Evolutionary conservation across 768 basidiomycete species (phyloP).

Genomic region (Macrolepiota albuminosa): DNA sequence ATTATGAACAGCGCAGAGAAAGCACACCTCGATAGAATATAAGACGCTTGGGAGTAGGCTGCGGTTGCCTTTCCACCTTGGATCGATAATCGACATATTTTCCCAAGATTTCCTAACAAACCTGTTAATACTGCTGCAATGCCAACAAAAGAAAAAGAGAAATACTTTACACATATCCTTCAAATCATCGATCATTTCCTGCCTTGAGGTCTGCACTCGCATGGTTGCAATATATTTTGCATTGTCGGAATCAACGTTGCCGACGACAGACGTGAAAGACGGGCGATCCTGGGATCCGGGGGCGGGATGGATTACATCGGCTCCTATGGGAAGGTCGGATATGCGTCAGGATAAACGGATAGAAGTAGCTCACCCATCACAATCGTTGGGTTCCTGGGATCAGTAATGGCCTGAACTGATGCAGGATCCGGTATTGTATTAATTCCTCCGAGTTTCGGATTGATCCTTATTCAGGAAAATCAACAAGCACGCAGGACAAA

Average conservation of each 20-base stretch:
- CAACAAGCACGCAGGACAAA: neutral
- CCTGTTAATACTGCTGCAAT: neutral
- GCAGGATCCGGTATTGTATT: constrained; percentile 66
- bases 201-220: constrained; percentile 52
- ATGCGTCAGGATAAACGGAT: neutral
- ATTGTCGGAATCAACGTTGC: constrained; percentile 63
- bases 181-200: constrained; percentile 70
- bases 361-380: constrained; percentile 53
- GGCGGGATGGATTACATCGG: constrained; percentile 77
- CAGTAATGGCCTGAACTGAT: constrained; percentile 52
- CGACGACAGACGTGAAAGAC: constrained; percentile 74
- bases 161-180: constrained; percentile 56
- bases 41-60: constrained; percentile 43
- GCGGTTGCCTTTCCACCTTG: constrained; percentile 36
- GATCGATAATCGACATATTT: constrained; percentile 53
- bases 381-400: constrained; percentile 67
- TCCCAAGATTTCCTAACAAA: constrained; percentile 41
- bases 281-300: constrained; percentile 70
- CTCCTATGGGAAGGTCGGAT: constrained; percentile 38
- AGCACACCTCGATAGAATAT: constrained; percentile 68
- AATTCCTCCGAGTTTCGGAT: constrained; percentile 81
- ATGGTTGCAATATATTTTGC: constrained; percentile 60
- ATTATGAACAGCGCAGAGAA: constrained; percentile 4
- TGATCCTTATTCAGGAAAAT: constrained; percentile 44
- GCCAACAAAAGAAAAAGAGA: neutral